phyloP scores from a whole-genome alignment of 371 early-diverging fungal species.

The Spiromyces aspiralis region DNA sequence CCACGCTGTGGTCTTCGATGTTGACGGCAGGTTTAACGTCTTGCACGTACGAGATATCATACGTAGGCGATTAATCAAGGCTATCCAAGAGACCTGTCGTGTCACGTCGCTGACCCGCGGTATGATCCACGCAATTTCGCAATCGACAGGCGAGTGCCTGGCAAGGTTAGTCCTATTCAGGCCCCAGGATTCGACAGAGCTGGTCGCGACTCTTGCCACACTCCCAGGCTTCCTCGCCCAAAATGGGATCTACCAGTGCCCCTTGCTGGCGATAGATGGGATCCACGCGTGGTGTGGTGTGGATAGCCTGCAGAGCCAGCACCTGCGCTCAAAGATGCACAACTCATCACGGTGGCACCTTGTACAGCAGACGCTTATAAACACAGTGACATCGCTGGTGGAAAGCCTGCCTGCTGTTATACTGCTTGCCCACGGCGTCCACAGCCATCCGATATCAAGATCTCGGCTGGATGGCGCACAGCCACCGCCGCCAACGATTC shows the following conservation, averaged over 20 bases:
- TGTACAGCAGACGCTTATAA: not conserved
- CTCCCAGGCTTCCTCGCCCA: not conserved
- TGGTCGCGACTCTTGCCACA: constrained; percentile 14
- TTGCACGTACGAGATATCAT: constrained; percentile 2
- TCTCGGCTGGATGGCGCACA: not conserved
- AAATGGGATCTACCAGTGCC: not conserved
- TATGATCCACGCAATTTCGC: not conserved
- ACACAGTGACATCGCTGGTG: not conserved
- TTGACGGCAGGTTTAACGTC: constrained; percentile 8
- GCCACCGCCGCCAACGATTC: not conserved
- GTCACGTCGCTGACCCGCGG: not conserved
- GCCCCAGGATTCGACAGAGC: constrained; percentile 4
- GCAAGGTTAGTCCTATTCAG: constrained; percentile 11
- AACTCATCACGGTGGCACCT: not conserved
- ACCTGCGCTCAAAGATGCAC: not conserved
- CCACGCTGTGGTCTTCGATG: constrained; percentile 11
- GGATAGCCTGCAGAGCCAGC: not conserved
- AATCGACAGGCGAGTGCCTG: not conserved
- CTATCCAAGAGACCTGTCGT: not conserved
- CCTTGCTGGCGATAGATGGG: not conserved
- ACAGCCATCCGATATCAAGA: not conserved
- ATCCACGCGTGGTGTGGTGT: not conserved
- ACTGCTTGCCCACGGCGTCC: not conserved
- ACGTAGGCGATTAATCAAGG: not conserved
- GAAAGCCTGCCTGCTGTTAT: not conserved